Evolutionary conservation across 2,329 filamentous ascomycete genomes (phyloP), one percentile per base, ranked within the genome.

Genomic region (Monosporascus sp.): DNA sequence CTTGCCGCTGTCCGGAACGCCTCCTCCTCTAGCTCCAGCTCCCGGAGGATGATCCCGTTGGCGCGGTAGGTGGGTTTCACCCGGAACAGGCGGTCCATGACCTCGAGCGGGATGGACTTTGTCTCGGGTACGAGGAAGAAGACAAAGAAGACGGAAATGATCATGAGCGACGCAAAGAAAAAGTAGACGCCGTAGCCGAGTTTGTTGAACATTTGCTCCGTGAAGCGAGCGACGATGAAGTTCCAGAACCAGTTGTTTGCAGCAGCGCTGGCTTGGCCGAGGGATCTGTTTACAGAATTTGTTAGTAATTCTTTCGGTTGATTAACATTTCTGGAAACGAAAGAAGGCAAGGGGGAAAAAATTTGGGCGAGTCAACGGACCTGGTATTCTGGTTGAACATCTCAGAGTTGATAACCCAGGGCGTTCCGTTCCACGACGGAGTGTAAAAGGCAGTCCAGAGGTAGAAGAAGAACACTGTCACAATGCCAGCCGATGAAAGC

Each of bases 191-290:
- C 85, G 59, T 80, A 87, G n/a, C 72, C 71, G 75, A 81, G 79
- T 8, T 72, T 68, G 22, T 72, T 64, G 58, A 84, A 80, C 82
- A 87, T 87, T 58, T 85, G 80, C 25, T 79, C 83, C 0, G 83
- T 88, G 72, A 86, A 88, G 11, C 84, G 77, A 0, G 78, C 78
- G 58, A 89, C 80, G 64, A 89, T 76, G 66, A 89, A 88, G 68
- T 88, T 89, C 74, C 75, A 86, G 62, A 86, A 77, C 87, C 87
- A 90, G 68, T 90, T 89, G 69, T 81, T 86, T 3, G 82, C 82
- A 0, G 86, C 82, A 0, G 88, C 88, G 38, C 79, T 86, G 9
- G 88, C 87, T 64, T 90, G 87, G 1, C 86, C 87, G 0, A 91
- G 76, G 0, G 83, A 82, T 50, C 72, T 61, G 31, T 27, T 11